Percentiles rank a stretch among this genome's conserved stretches.
phyloP scores from a whole-genome alignment of 2,329 filamentous ascomycete genomes.

The Phialophora macrospora region DNA sequence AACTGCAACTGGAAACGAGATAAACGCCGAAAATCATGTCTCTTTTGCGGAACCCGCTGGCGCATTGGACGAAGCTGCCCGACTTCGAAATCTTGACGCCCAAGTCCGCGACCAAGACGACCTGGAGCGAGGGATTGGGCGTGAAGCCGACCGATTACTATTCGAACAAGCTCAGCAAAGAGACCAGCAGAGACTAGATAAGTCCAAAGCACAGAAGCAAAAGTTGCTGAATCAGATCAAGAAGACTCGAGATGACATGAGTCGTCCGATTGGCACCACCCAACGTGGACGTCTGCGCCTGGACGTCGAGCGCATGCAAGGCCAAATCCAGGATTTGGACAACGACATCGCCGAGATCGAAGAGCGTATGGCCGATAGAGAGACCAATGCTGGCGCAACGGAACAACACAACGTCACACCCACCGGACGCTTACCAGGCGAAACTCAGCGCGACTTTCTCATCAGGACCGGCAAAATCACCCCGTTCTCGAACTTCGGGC shows the following conservation, averaged over 20 bases:
- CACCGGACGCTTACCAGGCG: slow-evolving; percentile 68
- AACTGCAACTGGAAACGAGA: background rate
- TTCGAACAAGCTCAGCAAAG: slow-evolving; percentile 67
- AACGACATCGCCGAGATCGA: slow-evolving; percentile 81
- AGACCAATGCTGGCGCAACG: slow-evolving; percentile 55
- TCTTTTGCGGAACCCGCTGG: background rate
- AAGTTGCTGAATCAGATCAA: slow-evolving; percentile 70
- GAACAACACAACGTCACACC: slow-evolving; percentile 50
- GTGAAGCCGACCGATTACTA: slow-evolving; percentile 65
- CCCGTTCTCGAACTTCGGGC: slow-evolving; percentile 81
- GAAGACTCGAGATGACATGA: slow-evolving; percentile 62
- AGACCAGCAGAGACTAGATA: slow-evolving; percentile 66
- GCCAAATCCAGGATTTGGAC: slow-evolving; percentile 68
- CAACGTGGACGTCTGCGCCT: slow-evolving; percentile 44
- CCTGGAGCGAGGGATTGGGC: slow-evolving; percentile 81
- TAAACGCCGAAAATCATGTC: background rate
- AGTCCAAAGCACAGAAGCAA: slow-evolving; percentile 57
- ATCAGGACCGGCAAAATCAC: slow-evolving; percentile 98
- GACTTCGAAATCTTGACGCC: slow-evolving; percentile 67
- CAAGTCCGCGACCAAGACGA: slow-evolving; percentile 85
- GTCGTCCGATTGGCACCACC: slow-evolving; percentile 59
- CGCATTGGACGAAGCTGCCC: slow-evolving; percentile 61
- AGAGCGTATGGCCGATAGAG: slow-evolving; percentile 75
- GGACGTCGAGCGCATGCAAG: slow-evolving; percentile 47
- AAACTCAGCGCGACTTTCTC: slow-evolving; percentile 84